These are phyloP conservation scores for Straminergon stramineum DNA, from an alignment of 225 moss, liverwort and hornwort genomes.

Conservation along the genomic window DNA sequence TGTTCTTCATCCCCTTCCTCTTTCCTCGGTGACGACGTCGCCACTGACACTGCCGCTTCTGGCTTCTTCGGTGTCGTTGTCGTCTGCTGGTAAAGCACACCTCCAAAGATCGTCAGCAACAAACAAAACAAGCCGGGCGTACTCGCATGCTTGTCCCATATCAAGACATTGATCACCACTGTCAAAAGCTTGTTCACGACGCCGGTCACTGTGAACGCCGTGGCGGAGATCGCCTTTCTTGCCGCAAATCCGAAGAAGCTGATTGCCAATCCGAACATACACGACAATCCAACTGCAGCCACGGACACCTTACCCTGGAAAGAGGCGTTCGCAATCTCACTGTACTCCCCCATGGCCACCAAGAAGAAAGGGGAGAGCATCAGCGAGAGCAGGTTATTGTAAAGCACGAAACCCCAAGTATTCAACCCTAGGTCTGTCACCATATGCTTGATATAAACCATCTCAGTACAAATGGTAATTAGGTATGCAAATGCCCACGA, in stretches of 20 bases:
- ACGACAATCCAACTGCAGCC: constrained; percentile 28
- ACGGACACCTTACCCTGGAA: not conserved
- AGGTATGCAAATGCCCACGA: constrained; percentile 54
- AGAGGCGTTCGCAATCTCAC: constrained; percentile 13
- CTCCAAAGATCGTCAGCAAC: constrained; percentile 42
- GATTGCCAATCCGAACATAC: constrained; percentile 46
- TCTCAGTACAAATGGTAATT: constrained; percentile 44
- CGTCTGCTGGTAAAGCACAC: constrained; percentile 56
- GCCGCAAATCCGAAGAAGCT: constrained; percentile 63
- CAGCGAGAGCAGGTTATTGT: constrained; percentile 43
- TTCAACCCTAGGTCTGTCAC: constrained; percentile 45
- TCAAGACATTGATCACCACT: constrained; percentile 58
- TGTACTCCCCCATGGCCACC: constrained; percentile 39
- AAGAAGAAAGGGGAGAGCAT: constrained; percentile 47
- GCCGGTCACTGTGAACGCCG: constrained; percentile 53
- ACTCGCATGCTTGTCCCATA: constrained; percentile 64
- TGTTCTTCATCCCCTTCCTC: constrained; percentile 34
- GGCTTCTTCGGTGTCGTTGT: not conserved
- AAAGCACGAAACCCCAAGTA: constrained; percentile 59
- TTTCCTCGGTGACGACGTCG: not conserved
- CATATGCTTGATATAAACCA: constrained; percentile 69
- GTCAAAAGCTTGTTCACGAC: constrained; percentile 66
- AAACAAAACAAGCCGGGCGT: constrained; percentile 31
- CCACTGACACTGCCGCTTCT: not conserved
- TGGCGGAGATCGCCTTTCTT: constrained; percentile 50